phyloP scores from a whole-genome alignment of 108 stramenopile species.

The Cyclotella baltica region DNA sequence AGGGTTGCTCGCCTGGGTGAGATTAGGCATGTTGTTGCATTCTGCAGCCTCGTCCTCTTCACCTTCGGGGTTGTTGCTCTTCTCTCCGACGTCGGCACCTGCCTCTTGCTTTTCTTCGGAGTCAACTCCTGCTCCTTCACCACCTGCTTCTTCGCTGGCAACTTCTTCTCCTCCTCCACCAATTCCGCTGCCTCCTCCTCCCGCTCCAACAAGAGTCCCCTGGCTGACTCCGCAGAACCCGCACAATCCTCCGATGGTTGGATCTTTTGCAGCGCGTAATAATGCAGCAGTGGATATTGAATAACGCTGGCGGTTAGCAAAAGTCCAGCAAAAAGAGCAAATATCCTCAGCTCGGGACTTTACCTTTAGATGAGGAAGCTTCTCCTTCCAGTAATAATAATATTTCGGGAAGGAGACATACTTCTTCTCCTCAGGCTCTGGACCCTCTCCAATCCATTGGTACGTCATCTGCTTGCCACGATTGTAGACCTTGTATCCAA shows the following conservation, averaged over 20 bases:
- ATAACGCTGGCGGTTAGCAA: not conserved
- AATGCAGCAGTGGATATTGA: not conserved
- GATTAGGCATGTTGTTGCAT: too few relatives aligned
- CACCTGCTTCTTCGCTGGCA: not conserved
- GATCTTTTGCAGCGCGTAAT: not conserved
- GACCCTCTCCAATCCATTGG: not conserved
- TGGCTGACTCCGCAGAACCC: not conserved
- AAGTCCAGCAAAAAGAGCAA: conserved; percentile 3
- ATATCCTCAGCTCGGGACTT: conserved; percentile 9
- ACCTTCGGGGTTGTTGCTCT: too few relatives aligned
- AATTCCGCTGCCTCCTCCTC: not conserved
- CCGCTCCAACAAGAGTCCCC: not conserved
- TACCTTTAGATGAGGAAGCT: conserved; percentile 17
- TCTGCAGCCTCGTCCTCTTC: too few relatives aligned
- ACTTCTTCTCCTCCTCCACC: not conserved
- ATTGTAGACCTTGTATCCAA: not conserved
- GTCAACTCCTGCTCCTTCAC: not conserved
- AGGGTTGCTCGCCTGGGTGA: too few relatives aligned
- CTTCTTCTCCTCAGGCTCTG: not conserved
- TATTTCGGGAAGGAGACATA: not conserved
- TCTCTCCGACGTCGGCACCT: not conserved
- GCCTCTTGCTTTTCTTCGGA: not conserved
- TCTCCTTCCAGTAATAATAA: conserved; percentile 6
- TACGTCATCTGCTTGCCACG: not conserved
- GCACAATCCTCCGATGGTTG: not conserved